Percentiles rank a stretch among this genome's conserved stretches.
Evolutionary conservation across 768 basidiomycete species (phyloP).

Genomic region (Lactarius tabidus): DNA sequence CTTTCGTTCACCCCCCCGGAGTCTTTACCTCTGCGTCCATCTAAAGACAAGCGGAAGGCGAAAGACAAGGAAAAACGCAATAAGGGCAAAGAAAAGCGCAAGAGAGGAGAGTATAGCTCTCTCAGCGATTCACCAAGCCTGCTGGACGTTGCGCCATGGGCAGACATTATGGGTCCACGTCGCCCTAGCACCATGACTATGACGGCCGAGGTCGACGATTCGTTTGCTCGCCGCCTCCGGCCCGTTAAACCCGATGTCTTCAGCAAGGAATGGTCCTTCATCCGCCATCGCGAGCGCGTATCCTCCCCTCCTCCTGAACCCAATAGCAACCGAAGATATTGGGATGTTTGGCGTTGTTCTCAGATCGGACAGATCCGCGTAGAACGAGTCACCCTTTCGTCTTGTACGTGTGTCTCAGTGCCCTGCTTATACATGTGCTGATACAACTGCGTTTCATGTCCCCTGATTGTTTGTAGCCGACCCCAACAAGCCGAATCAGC

Average conservation of each 20-base stretch:
- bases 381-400: conserved; percentile 17
- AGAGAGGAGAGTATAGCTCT: background rate
- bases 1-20: conserved; percentile 19
- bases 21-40: conserved; percentile 16
- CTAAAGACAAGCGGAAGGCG: conserved; percentile 14
- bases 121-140: background rate
- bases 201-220: conserved; percentile 41
- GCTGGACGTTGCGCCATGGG: conserved; percentile 20
- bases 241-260: conserved; percentile 36
- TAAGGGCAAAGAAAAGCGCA: conserved; percentile 14
- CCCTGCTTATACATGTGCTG: background rate
- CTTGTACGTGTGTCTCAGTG: conserved; percentile 14
- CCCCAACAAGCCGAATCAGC: conserved; percentile 59
- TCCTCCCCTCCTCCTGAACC: conserved; percentile 12
- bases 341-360: conserved; percentile 29
- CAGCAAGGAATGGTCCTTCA: conserved; percentile 17
- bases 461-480: conserved; percentile 37
- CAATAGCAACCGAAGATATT: conserved; percentile 15
- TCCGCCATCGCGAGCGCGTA: conserved; percentile 11
- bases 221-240: conserved; percentile 37
- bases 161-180: conserved; percentile 2
- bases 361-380: conserved; percentile 35
- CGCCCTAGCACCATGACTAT: conserved; percentile 21
- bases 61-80: conserved; percentile 21
- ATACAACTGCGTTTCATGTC: conserved; percentile 2